These are phyloP conservation scores for Fusarium papillatum DNA, from an alignment of 2,329 filamentous ascomycete genomes.

Conservation along the genomic window DNA sequence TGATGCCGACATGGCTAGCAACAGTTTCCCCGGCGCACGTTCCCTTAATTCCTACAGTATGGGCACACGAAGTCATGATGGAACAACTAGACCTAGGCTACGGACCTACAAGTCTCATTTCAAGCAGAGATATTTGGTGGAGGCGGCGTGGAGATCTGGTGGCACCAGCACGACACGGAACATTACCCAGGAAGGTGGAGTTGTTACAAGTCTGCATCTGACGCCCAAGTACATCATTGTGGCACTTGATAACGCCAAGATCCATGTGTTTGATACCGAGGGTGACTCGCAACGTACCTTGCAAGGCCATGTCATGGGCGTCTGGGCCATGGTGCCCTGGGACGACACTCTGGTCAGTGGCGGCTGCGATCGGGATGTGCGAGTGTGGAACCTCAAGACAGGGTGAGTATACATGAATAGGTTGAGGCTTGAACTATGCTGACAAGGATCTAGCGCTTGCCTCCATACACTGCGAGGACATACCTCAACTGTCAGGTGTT, in stretches of 20 bases:
- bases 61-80: constrained; percentile 69
- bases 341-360: constrained; percentile 95
- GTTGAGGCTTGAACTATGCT: constrained; percentile 21
- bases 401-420: constrained; percentile 71
- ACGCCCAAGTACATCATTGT: constrained; percentile 98
- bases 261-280: constrained; percentile 96
- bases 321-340: constrained; percentile 99
- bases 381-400: constrained; percentile 96
- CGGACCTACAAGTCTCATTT: constrained; percentile 96
- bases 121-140: constrained; percentile 96
- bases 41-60: constrained; percentile 52
- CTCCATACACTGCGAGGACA: constrained; percentile 91
- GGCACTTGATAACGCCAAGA: constrained; percentile 97
- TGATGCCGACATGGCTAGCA: constrained; percentile 52
- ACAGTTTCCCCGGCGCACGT: constrained; percentile 60
- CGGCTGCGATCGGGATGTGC: constrained; percentile 95
- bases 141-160: constrained; percentile 95
- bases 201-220: constrained; percentile 95
- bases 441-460: constrained; percentile 67
- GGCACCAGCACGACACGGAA: constrained; percentile 87
- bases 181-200: constrained; percentile 96
- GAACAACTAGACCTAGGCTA: constrained; percentile 67
- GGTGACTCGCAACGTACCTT: constrained; percentile 90
- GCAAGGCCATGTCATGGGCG: constrained; percentile 97
- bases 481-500: constrained; percentile 94